A percentile compares a stretch with the other conserved stretches of the same genome.
Evolutionary conservation across 495 filamentous ascomycete species (phyloP).

Genomic region (Penicillium parvum): DNA sequence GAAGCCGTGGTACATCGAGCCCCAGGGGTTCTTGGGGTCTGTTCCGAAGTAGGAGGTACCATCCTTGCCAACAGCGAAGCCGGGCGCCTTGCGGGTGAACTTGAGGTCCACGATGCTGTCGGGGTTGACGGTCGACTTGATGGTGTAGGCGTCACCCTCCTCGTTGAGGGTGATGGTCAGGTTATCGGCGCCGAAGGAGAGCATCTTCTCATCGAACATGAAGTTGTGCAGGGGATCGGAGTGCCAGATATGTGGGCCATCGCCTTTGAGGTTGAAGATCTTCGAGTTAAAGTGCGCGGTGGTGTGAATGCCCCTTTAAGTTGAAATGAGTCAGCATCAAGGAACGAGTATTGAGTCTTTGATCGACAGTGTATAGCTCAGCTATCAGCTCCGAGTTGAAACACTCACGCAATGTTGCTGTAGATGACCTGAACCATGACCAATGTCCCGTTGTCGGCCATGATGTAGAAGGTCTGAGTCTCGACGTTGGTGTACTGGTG

Average conservation of each 20-base stretch:
- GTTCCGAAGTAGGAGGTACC: slow-evolving; percentile 83
- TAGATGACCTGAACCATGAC: slow-evolving; percentile 90
- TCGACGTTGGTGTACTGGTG: slow-evolving; percentile 86
- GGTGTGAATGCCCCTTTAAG: slow-evolving; percentile 74
- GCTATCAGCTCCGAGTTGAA: too few species aligned
- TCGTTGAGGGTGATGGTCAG: slow-evolving; percentile 77
- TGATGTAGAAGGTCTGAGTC: slow-evolving; percentile 94
- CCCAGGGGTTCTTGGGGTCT: slow-evolving; percentile 82
- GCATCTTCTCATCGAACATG: slow-evolving; percentile 79
- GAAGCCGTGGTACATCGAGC: slow-evolving; percentile 83
- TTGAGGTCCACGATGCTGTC: slow-evolving; percentile 77
- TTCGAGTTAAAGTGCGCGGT: slow-evolving; percentile 91
- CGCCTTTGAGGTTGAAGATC: slow-evolving; percentile 73
- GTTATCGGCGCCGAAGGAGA: slow-evolving; percentile 77
- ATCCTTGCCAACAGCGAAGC: slow-evolving; percentile 80
- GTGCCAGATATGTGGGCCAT: slow-evolving; percentile 68
- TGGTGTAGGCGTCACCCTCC: slow-evolving; percentile 71
- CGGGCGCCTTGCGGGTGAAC: slow-evolving; percentile 68
- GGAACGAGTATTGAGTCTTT: not conserved
- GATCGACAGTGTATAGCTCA: not conserved
- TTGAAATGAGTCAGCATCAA: too few species aligned
- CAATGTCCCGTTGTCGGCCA: slow-evolving; percentile 69
- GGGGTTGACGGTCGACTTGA: slow-evolving; percentile 80
- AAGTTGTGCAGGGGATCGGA: slow-evolving; percentile 69
- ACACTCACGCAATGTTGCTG: slow-evolving; percentile 88